phyloP scores from a whole-genome alignment of 805 yeast genomes.

The Suhomyces sp. region DNA sequence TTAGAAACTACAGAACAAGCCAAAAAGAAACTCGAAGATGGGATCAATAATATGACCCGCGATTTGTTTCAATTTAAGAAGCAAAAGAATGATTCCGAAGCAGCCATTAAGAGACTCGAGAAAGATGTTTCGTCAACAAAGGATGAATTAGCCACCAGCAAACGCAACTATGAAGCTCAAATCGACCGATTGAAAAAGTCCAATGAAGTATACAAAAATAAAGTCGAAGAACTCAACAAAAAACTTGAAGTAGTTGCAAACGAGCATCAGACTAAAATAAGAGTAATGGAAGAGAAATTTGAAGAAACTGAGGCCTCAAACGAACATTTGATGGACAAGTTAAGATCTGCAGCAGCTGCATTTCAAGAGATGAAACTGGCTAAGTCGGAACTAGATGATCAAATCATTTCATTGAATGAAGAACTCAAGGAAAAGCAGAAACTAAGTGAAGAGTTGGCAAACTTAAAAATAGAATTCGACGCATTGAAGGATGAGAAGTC shows the following conservation, averaged over 20 bases:
- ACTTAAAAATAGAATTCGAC: background rate
- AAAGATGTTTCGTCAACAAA: conserved; percentile 35
- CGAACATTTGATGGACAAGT: conserved; percentile 40
- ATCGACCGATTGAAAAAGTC: conserved; percentile 20
- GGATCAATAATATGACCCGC: conserved; percentile 85
- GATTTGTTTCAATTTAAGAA: conserved; percentile 69
- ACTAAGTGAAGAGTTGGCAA: background rate
- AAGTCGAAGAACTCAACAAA: conserved; percentile 20
- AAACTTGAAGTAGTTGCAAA: conserved; percentile 12
- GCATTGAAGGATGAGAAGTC: conserved; percentile 1
- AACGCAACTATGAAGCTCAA: conserved; percentile 19
- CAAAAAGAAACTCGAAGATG: conserved; percentile 73
- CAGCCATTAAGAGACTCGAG: conserved; percentile 41
- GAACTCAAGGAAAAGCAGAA: background rate
- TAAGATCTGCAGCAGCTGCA: conserved; percentile 40
- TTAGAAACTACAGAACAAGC: conserved; percentile 35
- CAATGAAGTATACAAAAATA: conserved; percentile 23
- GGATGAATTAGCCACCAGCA: conserved; percentile 34
- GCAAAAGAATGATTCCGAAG: conserved; percentile 53
- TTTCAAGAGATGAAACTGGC: conserved; percentile 28
- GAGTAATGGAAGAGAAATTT: conserved; percentile 22
- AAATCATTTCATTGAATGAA: conserved; percentile 3
- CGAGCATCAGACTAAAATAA: conserved; percentile 14
- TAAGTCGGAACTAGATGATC: conserved; percentile 11
- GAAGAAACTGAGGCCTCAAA: conserved; percentile 31